A percentile compares a stretch with the other conserved stretches of the same genome.
Evolutionary conservation across 495 filamentous ascomycete species (phyloP).

Genomic region (Chaetomium tenue): DNA sequence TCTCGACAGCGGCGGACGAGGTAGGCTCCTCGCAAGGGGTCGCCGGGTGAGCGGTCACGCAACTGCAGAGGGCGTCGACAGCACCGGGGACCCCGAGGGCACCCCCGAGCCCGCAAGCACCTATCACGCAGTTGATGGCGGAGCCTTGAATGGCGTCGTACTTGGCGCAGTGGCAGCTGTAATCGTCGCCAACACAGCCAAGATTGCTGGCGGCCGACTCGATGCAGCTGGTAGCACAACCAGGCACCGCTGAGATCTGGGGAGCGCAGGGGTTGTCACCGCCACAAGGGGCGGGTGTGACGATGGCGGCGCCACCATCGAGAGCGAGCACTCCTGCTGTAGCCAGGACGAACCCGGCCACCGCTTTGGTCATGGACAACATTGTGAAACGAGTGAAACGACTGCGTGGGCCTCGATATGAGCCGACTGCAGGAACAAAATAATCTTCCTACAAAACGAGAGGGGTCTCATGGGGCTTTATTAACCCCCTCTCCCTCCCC

Average conservation of each 20-base stretch:
- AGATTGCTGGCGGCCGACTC: constrained; percentile 1
- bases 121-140: neutral
- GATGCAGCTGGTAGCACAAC: constrained; percentile 15
- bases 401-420: too few species aligned
- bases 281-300: constrained; percentile 4
- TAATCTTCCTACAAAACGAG: too few species aligned
- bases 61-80: constrained; percentile 6
- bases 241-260: neutral
- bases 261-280: constrained; percentile 7
- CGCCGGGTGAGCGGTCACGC: neutral
- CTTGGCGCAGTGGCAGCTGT: constrained; percentile 10
- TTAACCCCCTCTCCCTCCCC: too few species aligned
- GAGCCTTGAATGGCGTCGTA: neutral
- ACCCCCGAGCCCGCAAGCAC: neutral
- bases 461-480: too few species aligned
- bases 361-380: neutral
- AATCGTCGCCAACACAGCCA: constrained; percentile 8
- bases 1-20: neutral
- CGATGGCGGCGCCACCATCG: neutral
- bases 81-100: neutral
- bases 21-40: neutral
- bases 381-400: constrained; percentile 3
- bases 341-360: constrained; percentile 8
- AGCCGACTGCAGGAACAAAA: too few species aligned
- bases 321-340: constrained; percentile 4